Evolutionary conservation across 2,329 filamentous ascomycete genomes (phyloP), one percentile per base, ranked within the genome.

Genomic region (Sclerotinia trifoliorum): DNA sequence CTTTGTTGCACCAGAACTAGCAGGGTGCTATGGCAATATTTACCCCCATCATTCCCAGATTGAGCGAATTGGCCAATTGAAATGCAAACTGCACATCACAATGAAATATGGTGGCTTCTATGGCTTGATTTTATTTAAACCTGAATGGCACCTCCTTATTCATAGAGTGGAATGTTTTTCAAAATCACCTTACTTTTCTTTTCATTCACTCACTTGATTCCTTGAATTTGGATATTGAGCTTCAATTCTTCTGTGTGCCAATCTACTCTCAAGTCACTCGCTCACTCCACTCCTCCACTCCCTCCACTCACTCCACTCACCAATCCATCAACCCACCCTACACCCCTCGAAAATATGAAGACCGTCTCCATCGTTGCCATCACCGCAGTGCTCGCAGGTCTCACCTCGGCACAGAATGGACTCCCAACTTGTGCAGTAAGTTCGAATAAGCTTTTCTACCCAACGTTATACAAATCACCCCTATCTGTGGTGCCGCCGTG

Each of bases 361-460:
- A 35, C 66, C 48, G 70, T 61, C 21, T 58, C 49, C 54, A 52
- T 70, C 60, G 46, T 83, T 68, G 73, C 83, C 73, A 77, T 85
- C 71, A 77, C 82, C 70, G 78, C 87, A 73, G 82, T 85, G 73
- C 78, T 87, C 60, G 81, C 84, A 73, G 82, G 82, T 79, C 79
- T 87, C 69, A 82, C 84, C 71, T 78, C 80, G 70, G 84, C 84
- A 51, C 85, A 86, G 75, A 72, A 75, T 42, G 75, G 74, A 51
- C 81, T 85, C 61, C 87, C 85, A 21, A 69, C 71, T 13, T 89
- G 83, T 74, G 86, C 86, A 71, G 86, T 88, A 81, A 75, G 85
- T 82, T 49, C 26, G 44, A 39, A 39, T 61, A 60, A 60, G 44
- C 52, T 49, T 44, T 60, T 39, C 39, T 29, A 51, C 17, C 21